A percentile compares a stretch with the other conserved stretches of the same genome.
phyloP scores from a whole-genome alignment of 176 grass and related monocot species.

The Musa acuminata region DNA sequence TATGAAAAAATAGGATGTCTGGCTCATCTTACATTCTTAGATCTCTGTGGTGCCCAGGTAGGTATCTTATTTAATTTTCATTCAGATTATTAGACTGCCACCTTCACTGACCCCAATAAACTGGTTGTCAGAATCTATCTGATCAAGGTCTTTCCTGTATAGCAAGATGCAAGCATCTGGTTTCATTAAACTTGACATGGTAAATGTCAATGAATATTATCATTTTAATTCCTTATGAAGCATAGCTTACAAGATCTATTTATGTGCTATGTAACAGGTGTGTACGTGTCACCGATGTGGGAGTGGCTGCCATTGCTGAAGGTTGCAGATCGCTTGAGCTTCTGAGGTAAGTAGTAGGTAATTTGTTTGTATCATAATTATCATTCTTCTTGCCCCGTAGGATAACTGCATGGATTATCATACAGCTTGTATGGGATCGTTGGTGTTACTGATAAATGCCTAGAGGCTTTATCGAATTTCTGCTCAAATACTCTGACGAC shows the following conservation, averaged over 20 bases:
- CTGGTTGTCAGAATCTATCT: conserved; percentile 54
- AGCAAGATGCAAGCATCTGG: conserved; percentile 56
- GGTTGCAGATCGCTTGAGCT: conserved; percentile 52
- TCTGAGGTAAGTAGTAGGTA: conserved; percentile 45
- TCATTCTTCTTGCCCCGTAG: neutral
- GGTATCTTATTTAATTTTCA: conserved; percentile 11
- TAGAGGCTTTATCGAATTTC: conserved; percentile 60
- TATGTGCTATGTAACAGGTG: conserved; percentile 43
- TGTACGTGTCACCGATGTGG: conserved; percentile 69
- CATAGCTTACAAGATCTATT: neutral
- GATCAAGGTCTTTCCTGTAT: conserved; percentile 62
- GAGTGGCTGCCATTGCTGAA: conserved; percentile 60
- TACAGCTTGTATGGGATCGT: conserved; percentile 78
- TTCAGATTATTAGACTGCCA: conserved; percentile 6
- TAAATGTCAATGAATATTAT: conserved; percentile 25
- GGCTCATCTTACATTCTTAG: conserved; percentile 64
- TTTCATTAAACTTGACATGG: conserved; percentile 75
- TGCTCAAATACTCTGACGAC: conserved; percentile 58
- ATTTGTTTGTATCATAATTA: conserved; percentile 1
- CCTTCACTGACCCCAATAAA: conserved; percentile 10
- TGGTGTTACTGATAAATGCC: conserved; percentile 70
- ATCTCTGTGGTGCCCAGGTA: conserved; percentile 94
- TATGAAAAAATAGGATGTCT: conserved; percentile 68
- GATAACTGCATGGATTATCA: conserved; percentile 1
- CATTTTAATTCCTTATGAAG: neutral